Evolutionary conservation across 768 basidiomycete species (phyloP), one percentile per base, ranked within the genome.

Genomic region (Dacryopinax primogenitus): DNA sequence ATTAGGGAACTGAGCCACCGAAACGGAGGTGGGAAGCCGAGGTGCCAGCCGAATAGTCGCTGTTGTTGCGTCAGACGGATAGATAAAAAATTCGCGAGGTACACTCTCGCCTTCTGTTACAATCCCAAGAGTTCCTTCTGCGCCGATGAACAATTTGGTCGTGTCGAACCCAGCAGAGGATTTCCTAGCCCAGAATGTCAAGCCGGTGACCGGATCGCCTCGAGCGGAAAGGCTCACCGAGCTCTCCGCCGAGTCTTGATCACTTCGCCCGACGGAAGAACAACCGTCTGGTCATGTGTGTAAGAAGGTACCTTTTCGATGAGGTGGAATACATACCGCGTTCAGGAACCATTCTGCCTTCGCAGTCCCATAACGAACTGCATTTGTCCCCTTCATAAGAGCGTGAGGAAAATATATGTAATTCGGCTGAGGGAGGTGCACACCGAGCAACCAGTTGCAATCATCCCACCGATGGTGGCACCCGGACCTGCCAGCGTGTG

Each of bases 391-490:
- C 67, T 62, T 64, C 61, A 67, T 62, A 65, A 18, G 58, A 67
- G 66, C 63, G 44, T 66, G 62, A 35, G 37, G 62, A 41, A 21
- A 16, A 67, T 15, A 64, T 35, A n/a, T 9, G 47, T 33, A 15
- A 32, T 26, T 13, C 21, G 32, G 26, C 3, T 63, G 44, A 26
- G 63, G 36, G 70, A 79, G 82, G 80, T 75, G 82, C 90, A 92
- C 63, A 90, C 90, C 62, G 84, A 86, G 70, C 90, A 92, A 9
- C 90, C 89, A 1, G 90, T 93, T 9, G 86, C 86, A 62, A 89
- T 84, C 90, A 92, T 92, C 4, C 91, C 90, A 12, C 90, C 91
- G 67, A 92, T 90, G 15, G 89, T 90, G 79, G 90, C 90, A 28
- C 84, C 82, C 0, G 87, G 89, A 11, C 80, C 88, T 35, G 77